A percentile compares a stretch with the other conserved stretches of the same genome.
Conservation (phyloP, 2,329 filamentous ascomycete species). For the Chrysoporthe deuterocubensis region DNA sequence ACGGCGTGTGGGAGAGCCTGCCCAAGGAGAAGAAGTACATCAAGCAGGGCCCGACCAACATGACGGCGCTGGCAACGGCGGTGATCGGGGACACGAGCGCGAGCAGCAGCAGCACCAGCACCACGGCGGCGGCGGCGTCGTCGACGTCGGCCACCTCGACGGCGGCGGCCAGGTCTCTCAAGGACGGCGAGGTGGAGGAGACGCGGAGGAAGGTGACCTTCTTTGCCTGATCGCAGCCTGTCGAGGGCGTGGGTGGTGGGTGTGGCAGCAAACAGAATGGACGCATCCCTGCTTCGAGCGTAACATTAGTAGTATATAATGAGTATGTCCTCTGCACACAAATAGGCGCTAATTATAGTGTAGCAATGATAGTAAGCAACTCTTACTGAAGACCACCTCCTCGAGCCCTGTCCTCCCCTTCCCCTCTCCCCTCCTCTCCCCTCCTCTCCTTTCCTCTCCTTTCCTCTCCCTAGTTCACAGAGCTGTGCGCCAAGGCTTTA, state of each 20-base stretch:
- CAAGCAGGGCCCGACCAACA: constrained; percentile 38
- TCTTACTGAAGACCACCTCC: too few species aligned
- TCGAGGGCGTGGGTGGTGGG: too few species aligned
- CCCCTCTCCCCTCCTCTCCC: background rate
- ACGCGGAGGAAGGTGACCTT: constrained; percentile 25
- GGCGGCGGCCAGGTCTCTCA: background rate
- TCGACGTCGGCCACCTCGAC: background rate
- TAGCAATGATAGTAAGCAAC: too few species aligned
- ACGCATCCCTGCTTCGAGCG: too few species aligned
- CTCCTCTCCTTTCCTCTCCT: too few species aligned
- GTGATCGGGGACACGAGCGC: background rate
- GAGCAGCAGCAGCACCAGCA: background rate
- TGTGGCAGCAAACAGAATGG: too few species aligned
- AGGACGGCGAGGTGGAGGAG: constrained; percentile 15
- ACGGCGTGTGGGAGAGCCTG: constrained; percentile 41
- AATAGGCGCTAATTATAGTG: too few species aligned
- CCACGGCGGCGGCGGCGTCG: background rate
- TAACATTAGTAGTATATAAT: too few species aligned
- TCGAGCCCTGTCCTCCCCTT: background rate
- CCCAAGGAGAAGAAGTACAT: constrained; percentile 51
- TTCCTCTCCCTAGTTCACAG: too few species aligned
- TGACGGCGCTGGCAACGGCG: constrained; percentile 24
- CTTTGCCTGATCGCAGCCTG: constrained; percentile 16
- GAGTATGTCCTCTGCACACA: too few species aligned
- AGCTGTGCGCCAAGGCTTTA: too few species aligned